These are phyloP conservation scores for Penicillium mononematosum DNA, from an alignment of 495 filamentous ascomycete species.

Conservation along the genomic window DNA sequence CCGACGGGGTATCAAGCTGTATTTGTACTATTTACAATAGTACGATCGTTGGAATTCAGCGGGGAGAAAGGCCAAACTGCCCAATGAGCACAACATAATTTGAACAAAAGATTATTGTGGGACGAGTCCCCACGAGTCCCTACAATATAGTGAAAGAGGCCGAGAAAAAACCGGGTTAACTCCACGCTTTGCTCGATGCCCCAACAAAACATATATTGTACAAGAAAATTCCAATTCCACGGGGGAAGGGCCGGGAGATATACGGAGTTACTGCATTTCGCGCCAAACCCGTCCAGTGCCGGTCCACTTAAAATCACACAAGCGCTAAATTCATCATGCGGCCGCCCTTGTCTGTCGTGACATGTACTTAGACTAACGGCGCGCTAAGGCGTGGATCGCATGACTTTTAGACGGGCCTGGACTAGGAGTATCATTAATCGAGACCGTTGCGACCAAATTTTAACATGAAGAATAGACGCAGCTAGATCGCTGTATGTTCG, in stretches of 20 bases:
- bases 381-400: constrained; percentile 8
- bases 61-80: not conserved
- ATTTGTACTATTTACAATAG: not conserved
- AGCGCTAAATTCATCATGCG: constrained; percentile 20
- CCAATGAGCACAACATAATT: not conserved
- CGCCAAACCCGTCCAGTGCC: constrained; percentile 12
- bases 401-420: constrained; percentile 20
- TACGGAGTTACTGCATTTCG: constrained; percentile 8
- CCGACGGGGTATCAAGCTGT: constrained; percentile 1
- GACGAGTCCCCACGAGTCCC: not conserved
- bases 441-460: constrained; percentile 19
- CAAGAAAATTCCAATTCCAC: not conserved
- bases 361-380: constrained; percentile 11
- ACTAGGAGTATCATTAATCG: constrained; percentile 19
- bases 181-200: constrained; percentile 11
- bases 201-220: not conserved
- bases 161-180: constrained; percentile 27
- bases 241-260: not conserved
- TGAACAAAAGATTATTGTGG: not conserved
- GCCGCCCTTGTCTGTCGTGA: constrained; percentile 16
- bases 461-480: constrained; percentile 22
- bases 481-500: constrained; percentile 19
- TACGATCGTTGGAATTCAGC: not conserved
- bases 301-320: constrained; percentile 13
- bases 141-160: constrained; percentile 3